A percentile compares a stretch with the other conserved stretches of the same genome.
phyloP scores from a whole-genome alignment of 2,329 filamentous ascomycete species.

The Salinomyces thailandicus region DNA sequence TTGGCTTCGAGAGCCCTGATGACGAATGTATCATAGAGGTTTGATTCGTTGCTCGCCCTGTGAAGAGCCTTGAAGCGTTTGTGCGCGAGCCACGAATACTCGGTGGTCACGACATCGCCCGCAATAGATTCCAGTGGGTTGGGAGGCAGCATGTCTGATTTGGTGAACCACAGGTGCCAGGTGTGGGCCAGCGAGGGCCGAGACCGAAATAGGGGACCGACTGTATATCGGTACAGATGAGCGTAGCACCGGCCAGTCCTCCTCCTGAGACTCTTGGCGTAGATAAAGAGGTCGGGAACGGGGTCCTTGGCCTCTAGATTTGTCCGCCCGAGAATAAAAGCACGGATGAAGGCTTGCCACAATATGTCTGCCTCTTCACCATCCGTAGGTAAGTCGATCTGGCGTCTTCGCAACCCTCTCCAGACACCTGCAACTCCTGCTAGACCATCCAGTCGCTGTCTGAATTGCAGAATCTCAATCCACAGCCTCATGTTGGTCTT shows the following conservation, averaged over 20 bases:
- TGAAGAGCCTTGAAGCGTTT: slow-evolving; percentile 28
- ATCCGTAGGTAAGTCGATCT: slow-evolving; percentile 30
- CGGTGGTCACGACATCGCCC: slow-evolving; percentile 12
- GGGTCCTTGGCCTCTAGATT: neutral
- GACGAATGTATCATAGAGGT: slow-evolving; percentile 35
- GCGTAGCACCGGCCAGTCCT: slow-evolving; percentile 27
- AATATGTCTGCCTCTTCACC: slow-evolving; percentile 32
- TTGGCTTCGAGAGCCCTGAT: slow-evolving; percentile 21
- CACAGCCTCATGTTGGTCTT: slow-evolving; percentile 28
- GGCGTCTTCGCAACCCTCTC: slow-evolving; percentile 28
- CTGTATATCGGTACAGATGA: slow-evolving; percentile 35
- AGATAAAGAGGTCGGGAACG: slow-evolving; percentile 28
- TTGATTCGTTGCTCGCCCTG: slow-evolving; percentile 23
- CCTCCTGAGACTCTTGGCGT: slow-evolving; percentile 33
- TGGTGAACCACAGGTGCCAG: slow-evolving; percentile 26
- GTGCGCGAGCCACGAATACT: slow-evolving; percentile 6
- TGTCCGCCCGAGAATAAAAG: slow-evolving; percentile 19
- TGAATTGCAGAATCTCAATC: slow-evolving; percentile 31
- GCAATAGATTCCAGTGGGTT: slow-evolving; percentile 14
- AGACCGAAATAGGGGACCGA: slow-evolving; percentile 30
- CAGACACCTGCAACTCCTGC: slow-evolving; percentile 36
- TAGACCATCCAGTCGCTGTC: slow-evolving; percentile 31
- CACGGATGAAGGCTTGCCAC: slow-evolving; percentile 37
- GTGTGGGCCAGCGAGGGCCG: slow-evolving; percentile 17
- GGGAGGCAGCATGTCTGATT: slow-evolving; percentile 26